Percentiles rank a stretch among this genome's conserved stretches.
These are phyloP conservation scores for Evansstolkia leycettana DNA, from an alignment of 495 filamentous ascomycete genomes.

Conservation along the genomic window DNA sequence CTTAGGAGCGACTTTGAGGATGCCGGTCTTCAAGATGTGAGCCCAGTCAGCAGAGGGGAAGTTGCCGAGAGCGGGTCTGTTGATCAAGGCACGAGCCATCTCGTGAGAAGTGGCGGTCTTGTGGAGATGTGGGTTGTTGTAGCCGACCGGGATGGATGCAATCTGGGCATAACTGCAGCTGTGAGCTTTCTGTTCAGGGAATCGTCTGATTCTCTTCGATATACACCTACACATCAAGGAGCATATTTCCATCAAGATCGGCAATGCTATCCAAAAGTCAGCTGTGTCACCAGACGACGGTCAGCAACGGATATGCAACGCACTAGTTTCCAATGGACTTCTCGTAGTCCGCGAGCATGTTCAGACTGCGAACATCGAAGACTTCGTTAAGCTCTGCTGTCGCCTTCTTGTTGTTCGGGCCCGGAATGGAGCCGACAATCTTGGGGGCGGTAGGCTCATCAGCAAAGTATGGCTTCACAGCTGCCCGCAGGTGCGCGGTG, in stretches of 20 bases:
- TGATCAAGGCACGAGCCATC: conserved; percentile 77
- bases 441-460: conserved; percentile 66
- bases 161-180: conserved; percentile 73
- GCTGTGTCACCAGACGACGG: too few relatives aligned
- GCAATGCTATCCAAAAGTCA: conserved; percentile 45
- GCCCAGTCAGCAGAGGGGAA: conserved; percentile 91
- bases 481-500: conserved; percentile 25
- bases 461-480: conserved; percentile 47
- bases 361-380: conserved; percentile 87
- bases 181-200: conserved; percentile 5
- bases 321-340: conserved; percentile 54
- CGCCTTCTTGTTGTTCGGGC: conserved; percentile 60
- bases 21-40: conserved; percentile 70
- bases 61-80: conserved; percentile 91
- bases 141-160: conserved; percentile 92
- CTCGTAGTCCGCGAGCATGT: conserved; percentile 78
- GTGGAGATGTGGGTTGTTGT: conserved; percentile 80
- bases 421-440: conserved; percentile 71
- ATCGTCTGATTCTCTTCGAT: background rate
- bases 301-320: conserved; percentile 3
- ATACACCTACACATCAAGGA: conserved; percentile 61
- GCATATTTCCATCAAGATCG: conserved; percentile 61
- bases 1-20: conserved; percentile 79
- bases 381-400: conserved; percentile 67
- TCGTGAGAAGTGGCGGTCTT: conserved; percentile 60